Evolutionary conservation across 352 stramenopile species (phyloP).

Genomic region (Globisporangium sylvaticum): DNA sequence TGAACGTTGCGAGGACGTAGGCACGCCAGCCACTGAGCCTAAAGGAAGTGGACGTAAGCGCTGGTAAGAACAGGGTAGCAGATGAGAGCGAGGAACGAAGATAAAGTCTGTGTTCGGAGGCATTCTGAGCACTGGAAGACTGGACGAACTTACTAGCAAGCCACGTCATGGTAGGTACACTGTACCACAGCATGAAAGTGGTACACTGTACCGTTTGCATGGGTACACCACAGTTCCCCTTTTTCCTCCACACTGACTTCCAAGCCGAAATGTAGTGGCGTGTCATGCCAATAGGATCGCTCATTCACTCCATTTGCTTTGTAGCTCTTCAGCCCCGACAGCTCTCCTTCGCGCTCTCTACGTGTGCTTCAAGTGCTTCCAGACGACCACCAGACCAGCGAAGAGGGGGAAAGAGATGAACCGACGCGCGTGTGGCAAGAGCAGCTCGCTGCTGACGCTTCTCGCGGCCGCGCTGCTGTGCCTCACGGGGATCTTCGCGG

Average conservation of each 20-base stretch:
- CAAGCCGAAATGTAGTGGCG: background rate
- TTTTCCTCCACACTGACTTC: slow-evolving; percentile 4
- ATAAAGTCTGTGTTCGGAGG: no score
- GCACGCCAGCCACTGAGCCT: no score
- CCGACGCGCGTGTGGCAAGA: background rate
- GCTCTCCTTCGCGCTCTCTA: background rate
- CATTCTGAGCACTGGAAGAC: no score
- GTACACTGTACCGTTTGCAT: slow-evolving; percentile 2
- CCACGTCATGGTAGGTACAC: background rate
- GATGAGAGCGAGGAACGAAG: no score
- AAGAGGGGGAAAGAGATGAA: background rate
- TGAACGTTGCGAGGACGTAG: no score
- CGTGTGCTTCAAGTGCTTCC: background rate
- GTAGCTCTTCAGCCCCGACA: background rate
- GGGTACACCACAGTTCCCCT: slow-evolving; percentile 4
- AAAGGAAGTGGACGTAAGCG: no score
- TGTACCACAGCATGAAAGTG: background rate
- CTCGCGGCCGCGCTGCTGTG: background rate
- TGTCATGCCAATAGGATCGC: slow-evolving; percentile 6
- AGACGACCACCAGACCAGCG: background rate
- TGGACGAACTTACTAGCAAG: no score
- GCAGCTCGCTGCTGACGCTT: slow-evolving; percentile 2
- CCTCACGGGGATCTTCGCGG: background rate
- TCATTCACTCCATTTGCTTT: background rate
- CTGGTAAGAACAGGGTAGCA: no score